Conservation (phyloP, 345 rosid species). For the Hevea brasiliensis region DNA sequence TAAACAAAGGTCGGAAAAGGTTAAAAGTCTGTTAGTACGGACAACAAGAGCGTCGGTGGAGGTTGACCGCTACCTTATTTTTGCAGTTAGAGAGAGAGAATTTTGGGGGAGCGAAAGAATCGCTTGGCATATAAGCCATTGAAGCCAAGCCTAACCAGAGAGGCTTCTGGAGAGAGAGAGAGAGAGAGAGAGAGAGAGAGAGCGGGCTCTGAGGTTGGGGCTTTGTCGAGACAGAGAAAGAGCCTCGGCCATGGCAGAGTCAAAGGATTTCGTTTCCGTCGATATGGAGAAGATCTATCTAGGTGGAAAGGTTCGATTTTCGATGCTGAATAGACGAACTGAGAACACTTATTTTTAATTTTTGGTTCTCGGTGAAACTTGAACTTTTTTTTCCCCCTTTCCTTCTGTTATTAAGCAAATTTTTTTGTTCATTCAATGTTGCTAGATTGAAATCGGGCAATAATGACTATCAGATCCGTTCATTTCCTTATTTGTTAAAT, state of each 20-base stretch:
- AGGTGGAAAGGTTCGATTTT: conserved; percentile 68
- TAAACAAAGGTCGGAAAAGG: no score
- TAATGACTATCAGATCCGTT: conserved; percentile 9
- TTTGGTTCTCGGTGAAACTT: no score
- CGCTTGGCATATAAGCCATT: conserved; percentile 37
- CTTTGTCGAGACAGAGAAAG: conserved; percentile 20
- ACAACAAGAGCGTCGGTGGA: conserved; percentile 42
- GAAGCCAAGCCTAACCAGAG: neutral
- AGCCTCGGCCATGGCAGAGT: conserved; percentile 66
- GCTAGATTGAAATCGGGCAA: neutral
- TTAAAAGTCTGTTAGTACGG: conserved; percentile 1
- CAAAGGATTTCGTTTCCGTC: conserved; percentile 56
- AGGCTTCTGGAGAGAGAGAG: neutral
- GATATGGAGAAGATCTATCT: conserved; percentile 79
- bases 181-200: conserved; percentile 1
- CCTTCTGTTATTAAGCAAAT: no score
- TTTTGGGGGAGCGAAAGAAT: conserved; percentile 23
- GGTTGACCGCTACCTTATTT: conserved; percentile 24
- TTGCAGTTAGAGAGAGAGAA: conserved; percentile 1
- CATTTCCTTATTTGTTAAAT: neutral
- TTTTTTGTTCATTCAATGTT: conserved; percentile 1
- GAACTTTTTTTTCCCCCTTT: no score
- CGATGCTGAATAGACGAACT: neutral
- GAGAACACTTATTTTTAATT: no score
- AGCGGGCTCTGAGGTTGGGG: conserved; percentile 2